These are phyloP conservation scores for Dryas integrifolia DNA, from an alignment of 331 rosid genomes.

Conservation along the genomic window DNA sequence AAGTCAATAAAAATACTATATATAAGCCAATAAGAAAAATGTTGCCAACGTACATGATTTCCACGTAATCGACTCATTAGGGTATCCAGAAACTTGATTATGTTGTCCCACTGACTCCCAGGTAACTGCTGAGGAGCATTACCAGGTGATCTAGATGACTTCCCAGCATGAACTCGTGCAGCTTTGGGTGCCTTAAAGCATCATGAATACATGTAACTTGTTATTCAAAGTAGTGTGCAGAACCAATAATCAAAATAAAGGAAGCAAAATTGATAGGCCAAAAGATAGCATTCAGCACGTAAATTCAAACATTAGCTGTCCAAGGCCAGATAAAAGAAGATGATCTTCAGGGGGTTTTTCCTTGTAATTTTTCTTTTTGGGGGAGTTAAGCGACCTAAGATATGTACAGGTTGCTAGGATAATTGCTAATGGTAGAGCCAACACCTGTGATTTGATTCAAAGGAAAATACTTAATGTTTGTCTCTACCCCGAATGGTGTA, in stretches of 20 bases:
- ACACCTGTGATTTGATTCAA: neutral
- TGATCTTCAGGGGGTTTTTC: neutral
- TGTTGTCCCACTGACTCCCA: slow-evolving; percentile 87
- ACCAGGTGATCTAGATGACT: slow-evolving; percentile 79
- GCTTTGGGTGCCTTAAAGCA: slow-evolving; percentile 77
- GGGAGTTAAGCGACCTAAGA: neutral
- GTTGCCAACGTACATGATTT: slow-evolving; percentile 67
- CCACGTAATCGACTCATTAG: slow-evolving; percentile 65
- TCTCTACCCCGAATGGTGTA: neutral
- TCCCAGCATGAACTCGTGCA: slow-evolving; percentile 71
- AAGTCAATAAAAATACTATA: neutral
- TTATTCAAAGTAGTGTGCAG: slow-evolving; percentile 1
- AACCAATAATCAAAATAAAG: neutral
- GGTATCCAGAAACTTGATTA: slow-evolving; percentile 80
- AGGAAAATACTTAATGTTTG: neutral
- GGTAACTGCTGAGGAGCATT: slow-evolving; percentile 66
- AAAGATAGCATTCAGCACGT: neutral
- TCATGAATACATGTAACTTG: neutral
- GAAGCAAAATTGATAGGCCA: neutral
- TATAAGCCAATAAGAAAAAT: neutral
- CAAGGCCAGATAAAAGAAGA: neutral
- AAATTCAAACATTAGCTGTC: neutral
- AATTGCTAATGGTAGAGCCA: neutral
- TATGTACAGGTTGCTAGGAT: neutral
- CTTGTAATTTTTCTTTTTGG: neutral